Conservation (phyloP, 139 green algal genomes). For the Choricystis sp. region DNA sequence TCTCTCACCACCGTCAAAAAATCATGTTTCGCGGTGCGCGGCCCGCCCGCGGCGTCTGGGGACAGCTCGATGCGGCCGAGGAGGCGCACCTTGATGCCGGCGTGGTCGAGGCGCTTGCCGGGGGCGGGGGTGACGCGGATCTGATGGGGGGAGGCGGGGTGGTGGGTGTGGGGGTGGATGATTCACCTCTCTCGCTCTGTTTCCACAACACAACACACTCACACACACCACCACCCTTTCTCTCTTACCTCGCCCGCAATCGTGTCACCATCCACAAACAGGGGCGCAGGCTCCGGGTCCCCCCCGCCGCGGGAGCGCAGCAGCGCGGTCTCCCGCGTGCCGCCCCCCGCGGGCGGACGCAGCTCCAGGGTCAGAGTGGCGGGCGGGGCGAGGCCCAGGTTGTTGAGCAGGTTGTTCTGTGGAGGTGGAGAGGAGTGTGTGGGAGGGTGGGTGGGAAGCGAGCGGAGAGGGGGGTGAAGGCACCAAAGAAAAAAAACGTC, state of each 20-base stretch:
- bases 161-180: not conserved
- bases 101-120: constrained; percentile 82
- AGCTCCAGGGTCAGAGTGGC: not conserved
- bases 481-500: no score
- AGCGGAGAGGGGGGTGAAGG: no score
- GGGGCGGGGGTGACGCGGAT: constrained; percentile 41
- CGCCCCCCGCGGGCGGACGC: no score
- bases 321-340: not conserved
- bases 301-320: not conserved
- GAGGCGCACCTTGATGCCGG: constrained; percentile 89
- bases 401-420: not conserved
- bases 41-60: constrained; percentile 69
- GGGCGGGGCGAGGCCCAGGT: not conserved
- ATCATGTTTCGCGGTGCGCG: constrained; percentile 55
- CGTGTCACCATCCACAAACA: constrained; percentile 57
- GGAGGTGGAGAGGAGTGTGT: not conserved
- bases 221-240: not conserved
- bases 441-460: no score
- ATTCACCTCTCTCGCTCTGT: not conserved
- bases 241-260: constrained; percentile 46
- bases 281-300: constrained; percentile 18
- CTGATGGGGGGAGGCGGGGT: constrained; percentile 7
- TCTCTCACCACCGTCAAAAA: constrained; percentile 78
- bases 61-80: constrained; percentile 91
- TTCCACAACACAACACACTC: not conserved